Percentiles rank a stretch among this genome's conserved stretches.
Conservation (phyloP, 257 asterid genomes). For the Lycium barbarum region DNA sequence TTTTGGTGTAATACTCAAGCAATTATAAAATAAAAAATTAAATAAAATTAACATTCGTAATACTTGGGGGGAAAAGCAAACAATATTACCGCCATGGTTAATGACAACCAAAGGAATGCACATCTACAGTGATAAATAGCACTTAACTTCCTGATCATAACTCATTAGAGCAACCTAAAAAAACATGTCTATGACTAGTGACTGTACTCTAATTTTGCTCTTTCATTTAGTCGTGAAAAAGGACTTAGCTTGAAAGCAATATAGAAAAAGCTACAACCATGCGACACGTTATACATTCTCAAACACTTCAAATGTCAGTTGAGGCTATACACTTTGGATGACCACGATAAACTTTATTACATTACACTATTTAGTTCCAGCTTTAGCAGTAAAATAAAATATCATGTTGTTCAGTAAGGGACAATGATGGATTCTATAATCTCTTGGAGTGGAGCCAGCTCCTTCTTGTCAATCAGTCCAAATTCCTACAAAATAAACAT, state of each 20-base stretch:
- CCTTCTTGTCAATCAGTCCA: slow-evolving; percentile 83
- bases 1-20: no score
- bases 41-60: no score
- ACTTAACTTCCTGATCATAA: neutral
- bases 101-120: neutral
- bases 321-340: slow-evolving; percentile 20
- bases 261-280: slow-evolving; percentile 18
- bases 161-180: neutral
- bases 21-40: no score
- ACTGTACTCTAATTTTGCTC: neutral
- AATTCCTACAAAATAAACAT: slow-evolving; percentile 65
- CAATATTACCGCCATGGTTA: neutral
- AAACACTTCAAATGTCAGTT: slow-evolving; percentile 18
- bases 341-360: slow-evolving; percentile 11
- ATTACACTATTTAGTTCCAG: slow-evolving; percentile 23
- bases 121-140: neutral
- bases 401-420: slow-evolving; percentile 53
- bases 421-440: slow-evolving; percentile 74
- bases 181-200: neutral
- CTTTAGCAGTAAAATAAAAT: neutral
- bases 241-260: neutral
- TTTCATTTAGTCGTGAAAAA: neutral
- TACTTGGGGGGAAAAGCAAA: no score
- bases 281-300: neutral
- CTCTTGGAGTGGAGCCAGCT: slow-evolving; percentile 89